Evolutionary conservation across 805 yeast species (phyloP).

Genomic region (Teunomyces atbi): DNA sequence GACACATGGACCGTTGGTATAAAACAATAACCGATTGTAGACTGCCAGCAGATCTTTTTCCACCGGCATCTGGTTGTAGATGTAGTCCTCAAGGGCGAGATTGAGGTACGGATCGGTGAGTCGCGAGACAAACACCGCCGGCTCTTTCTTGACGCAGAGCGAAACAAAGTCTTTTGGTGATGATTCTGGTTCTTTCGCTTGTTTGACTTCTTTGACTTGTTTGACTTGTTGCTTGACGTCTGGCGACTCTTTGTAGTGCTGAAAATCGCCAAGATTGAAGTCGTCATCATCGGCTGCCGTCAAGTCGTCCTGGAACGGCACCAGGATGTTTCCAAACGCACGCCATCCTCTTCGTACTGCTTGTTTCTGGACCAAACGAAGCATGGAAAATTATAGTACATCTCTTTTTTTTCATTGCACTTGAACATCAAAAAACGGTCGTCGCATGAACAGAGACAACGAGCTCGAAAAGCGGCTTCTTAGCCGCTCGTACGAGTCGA

Average conservation of each 20-base stretch:
- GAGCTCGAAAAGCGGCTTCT: conserved; percentile 48
- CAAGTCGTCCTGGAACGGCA: conserved; percentile 42
- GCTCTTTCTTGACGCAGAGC: conserved; percentile 18
- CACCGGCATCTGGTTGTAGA: conserved; percentile 64
- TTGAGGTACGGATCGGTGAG: conserved; percentile 69
- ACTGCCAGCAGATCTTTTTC: conserved; percentile 13
- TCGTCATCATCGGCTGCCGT: conserved; percentile 32
- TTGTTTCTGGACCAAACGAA: neutral
- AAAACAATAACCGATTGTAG: conserved; percentile 62
- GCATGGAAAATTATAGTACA: neutral
- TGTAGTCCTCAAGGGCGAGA: conserved; percentile 76
- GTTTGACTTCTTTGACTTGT: neutral
- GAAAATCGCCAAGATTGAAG: conserved; percentile 37
- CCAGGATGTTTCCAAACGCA: conserved; percentile 16
- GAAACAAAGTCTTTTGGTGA: conserved; percentile 4
- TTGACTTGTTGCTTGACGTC: neutral
- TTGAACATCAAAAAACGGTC: neutral
- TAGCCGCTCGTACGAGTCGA: conserved; percentile 41
- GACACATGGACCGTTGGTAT: conserved; percentile 79
- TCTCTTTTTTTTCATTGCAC: too few relatives aligned
- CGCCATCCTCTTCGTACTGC: conserved; percentile 4
- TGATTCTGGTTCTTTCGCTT: conserved; percentile 5
- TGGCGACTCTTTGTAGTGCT: conserved; percentile 25
- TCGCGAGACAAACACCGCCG: conserved; percentile 57
- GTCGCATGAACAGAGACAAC: conserved; percentile 29